These are phyloP conservation scores for Eleusine indica DNA, from an alignment of 176 grass and related monocot genomes.

Conservation along the genomic window DNA sequence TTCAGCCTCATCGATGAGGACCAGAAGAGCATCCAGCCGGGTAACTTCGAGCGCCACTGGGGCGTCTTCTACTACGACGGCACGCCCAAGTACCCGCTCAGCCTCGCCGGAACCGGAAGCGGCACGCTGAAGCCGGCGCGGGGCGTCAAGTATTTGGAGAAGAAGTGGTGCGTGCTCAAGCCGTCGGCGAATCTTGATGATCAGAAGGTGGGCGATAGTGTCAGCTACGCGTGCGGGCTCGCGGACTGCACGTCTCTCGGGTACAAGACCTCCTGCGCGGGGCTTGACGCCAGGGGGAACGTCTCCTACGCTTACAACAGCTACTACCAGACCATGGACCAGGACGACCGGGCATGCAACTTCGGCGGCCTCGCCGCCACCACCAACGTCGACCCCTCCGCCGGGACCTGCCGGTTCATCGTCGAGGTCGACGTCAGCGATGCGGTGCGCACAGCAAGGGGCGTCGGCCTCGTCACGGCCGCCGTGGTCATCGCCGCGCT, in stretches of 20 bases:
- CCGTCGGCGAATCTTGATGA: constrained; percentile 39
- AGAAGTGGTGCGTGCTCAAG: constrained; percentile 78
- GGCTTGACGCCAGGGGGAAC: constrained; percentile 74
- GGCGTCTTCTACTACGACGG: constrained; percentile 89
- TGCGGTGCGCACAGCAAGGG: neutral
- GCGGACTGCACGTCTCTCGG: constrained; percentile 82
- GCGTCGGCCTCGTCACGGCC: neutral
- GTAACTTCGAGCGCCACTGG: constrained; percentile 95
- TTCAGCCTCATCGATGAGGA: constrained; percentile 94
- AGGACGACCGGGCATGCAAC: constrained; percentile 69
- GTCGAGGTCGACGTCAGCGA: constrained; percentile 49
- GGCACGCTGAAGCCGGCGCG: constrained; percentile 45
- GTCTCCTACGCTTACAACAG: constrained; percentile 78
- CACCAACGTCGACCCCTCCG: constrained; percentile 61
- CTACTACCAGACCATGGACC: constrained; percentile 80
- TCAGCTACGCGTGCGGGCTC: constrained; percentile 70
- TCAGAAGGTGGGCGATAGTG: constrained; percentile 55
- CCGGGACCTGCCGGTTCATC: constrained; percentile 52
- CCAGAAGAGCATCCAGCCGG: constrained; percentile 73
- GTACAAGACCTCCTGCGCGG: constrained; percentile 70
- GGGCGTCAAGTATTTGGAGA: constrained; percentile 53
- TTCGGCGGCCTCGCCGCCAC: constrained; percentile 57
- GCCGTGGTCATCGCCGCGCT: neutral
- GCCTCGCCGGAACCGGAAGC: constrained; percentile 32
- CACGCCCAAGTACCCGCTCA: constrained; percentile 69